Percentiles rank a stretch among this genome's conserved stretches.
These are phyloP conservation scores for Xylaria sp. DNA, from an alignment of 2,329 filamentous ascomycete species.

Conservation along the genomic window DNA sequence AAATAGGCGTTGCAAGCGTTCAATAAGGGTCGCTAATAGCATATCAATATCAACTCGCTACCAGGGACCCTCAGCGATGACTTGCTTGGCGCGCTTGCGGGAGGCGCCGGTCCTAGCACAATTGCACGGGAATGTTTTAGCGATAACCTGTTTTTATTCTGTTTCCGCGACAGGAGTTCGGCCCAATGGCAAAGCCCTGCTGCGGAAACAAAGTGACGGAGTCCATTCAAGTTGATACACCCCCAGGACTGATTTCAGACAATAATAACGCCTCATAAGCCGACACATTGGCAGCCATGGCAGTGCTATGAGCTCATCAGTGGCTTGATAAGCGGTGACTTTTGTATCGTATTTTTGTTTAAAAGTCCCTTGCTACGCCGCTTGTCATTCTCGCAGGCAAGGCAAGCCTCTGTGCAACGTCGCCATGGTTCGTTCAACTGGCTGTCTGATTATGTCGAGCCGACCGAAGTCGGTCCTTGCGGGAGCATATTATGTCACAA, in stretches of 20 bases:
- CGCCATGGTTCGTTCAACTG: neutral
- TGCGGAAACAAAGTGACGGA: neutral
- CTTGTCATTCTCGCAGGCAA: neutral
- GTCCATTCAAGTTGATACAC: slow-evolving; percentile 17
- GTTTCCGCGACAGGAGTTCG: neutral
- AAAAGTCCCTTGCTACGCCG: neutral
- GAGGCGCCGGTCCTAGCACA: slow-evolving; percentile 30
- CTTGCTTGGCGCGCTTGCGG: slow-evolving; percentile 21
- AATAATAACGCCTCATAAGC: slow-evolving; percentile 28
- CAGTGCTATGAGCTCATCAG: slow-evolving; percentile 1
- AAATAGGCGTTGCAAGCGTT: neutral
- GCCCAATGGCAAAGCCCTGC: neutral
- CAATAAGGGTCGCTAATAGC: neutral
- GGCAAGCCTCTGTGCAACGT: neutral
- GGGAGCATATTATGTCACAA: neutral
- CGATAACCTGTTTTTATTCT: neutral
- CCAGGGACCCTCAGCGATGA: slow-evolving; percentile 2
- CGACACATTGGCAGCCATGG: slow-evolving; percentile 17
- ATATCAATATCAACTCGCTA: slow-evolving; percentile 5
- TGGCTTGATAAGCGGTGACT: slow-evolving; percentile 20
- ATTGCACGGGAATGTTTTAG: slow-evolving; percentile 7
- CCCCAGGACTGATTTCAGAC: neutral
- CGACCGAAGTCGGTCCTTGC: neutral
- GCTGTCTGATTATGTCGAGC: neutral
- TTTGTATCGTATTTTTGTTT: neutral